These are phyloP conservation scores for Plasmodium cynomolgi DNA, from an alignment of 169 alveolate genomes.

Conservation along the genomic window DNA sequence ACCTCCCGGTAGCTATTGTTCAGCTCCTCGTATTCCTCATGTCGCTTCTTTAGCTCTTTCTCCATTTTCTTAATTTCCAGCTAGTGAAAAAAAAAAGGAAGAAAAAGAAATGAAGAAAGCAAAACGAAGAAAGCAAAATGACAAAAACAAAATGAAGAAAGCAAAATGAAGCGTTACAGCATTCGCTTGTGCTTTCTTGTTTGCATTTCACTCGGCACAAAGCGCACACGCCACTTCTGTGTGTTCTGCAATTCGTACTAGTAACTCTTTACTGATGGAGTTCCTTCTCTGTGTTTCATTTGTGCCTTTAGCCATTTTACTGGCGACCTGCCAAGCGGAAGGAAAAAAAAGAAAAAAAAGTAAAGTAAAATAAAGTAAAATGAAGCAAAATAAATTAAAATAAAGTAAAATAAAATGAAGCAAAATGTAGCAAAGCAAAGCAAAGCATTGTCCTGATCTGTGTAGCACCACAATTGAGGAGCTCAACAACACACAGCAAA, in stretches of 20 bases:
- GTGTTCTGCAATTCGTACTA: constrained; percentile 22
- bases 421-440: background rate
- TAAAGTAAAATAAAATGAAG: background rate
- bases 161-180: background rate
- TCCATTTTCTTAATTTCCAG: constrained; percentile 67
- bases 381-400: background rate
- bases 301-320: constrained; percentile 32
- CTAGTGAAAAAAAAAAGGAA: background rate
- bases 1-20: constrained; percentile 45
- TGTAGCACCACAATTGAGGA: background rate
- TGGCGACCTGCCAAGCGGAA: background rate
- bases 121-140: background rate
- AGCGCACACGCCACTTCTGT: background rate
- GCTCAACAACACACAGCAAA: background rate
- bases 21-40: constrained; percentile 57
- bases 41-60: constrained; percentile 24
- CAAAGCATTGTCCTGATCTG: background rate
- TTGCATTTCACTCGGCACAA: background rate
- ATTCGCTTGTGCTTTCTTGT: background rate
- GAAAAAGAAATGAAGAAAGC: background rate
- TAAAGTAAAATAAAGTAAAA: background rate
- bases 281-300: constrained; percentile 14
- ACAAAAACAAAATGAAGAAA: background rate
- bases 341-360: background rate
- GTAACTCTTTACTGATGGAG: constrained; percentile 17